Percentiles rank a stretch among this genome's conserved stretches.
These are phyloP conservation scores for Adansonia madagascariensis DNA, from an alignment of 441 rosid genomes.

Conservation along the genomic window DNA sequence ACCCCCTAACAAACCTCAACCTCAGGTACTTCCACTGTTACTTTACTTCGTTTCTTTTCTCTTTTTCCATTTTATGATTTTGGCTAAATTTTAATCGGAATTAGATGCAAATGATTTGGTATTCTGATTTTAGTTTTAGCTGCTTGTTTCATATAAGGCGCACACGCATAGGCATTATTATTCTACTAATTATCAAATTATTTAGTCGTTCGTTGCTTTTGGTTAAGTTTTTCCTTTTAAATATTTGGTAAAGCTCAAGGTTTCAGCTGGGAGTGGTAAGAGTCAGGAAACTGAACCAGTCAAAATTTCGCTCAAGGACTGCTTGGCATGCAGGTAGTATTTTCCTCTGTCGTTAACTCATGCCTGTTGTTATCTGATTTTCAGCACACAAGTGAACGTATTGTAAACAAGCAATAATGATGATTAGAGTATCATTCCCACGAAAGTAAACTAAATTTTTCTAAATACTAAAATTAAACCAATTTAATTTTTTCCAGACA, in stretches of 20 bases:
- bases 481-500: too few species aligned
- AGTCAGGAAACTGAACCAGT: constrained; percentile 60
- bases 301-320: constrained; percentile 93
- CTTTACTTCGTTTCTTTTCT: constrained; percentile 16
- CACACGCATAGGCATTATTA: neutral
- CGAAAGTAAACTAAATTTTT: too few species aligned
- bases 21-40: constrained; percentile 45
- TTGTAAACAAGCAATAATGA: too few species aligned
- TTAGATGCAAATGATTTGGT: neutral
- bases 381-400: too few species aligned
- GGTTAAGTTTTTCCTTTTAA: neutral
- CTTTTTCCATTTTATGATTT: neutral
- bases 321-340: constrained; percentile 90
- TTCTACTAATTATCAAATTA: constrained; percentile 17
- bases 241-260: constrained; percentile 57
- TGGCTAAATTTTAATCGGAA: neutral
- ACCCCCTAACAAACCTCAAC: constrained; percentile 44
- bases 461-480: too few species aligned
- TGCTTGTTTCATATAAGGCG: neutral
- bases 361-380: too few species aligned
- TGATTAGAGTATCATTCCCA: too few species aligned
- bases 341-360: neutral
- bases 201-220: neutral
- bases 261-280: constrained; percentile 40
- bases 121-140: neutral